phyloP scores from a whole-genome alignment of 2,329 filamentous ascomycete genomes.

The Trichophyton schoenleinii region DNA sequence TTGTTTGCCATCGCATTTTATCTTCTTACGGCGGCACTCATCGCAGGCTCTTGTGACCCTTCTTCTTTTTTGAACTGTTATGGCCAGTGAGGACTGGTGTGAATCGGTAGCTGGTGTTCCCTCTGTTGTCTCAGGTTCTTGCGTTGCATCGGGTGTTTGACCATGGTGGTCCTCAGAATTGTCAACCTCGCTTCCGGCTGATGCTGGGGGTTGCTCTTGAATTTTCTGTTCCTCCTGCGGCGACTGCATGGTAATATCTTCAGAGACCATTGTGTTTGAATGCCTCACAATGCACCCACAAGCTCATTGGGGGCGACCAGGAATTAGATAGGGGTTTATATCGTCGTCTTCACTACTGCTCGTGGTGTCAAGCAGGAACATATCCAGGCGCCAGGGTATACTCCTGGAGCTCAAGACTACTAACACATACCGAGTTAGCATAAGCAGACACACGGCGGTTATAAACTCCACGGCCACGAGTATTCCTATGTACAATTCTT shows the following conservation, averaged over 20 bases:
- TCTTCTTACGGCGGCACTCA: constrained; percentile 73
- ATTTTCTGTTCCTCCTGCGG: not conserved
- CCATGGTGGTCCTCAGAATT: not conserved
- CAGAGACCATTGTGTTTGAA: constrained; percentile 8
- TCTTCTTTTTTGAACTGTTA: constrained; percentile 60
- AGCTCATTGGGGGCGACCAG: constrained; percentile 10
- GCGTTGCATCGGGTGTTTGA: not conserved
- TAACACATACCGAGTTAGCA: not conserved
- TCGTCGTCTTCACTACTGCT: constrained; percentile 13
- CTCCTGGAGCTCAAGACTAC: not conserved
- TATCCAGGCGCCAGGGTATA: constrained; percentile 8
- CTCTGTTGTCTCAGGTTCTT: constrained; percentile 4
- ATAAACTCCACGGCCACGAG: not conserved
- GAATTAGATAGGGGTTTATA: not conserved
- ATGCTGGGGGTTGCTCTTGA: not conserved
- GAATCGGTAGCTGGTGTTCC: constrained; percentile 16
- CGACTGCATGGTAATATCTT: constrained; percentile 6
- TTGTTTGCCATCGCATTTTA: constrained; percentile 77
- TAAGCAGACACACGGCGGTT: not conserved
- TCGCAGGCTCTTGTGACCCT: constrained; percentile 72
- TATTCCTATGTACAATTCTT: not conserved
- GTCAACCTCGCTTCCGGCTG: not conserved
- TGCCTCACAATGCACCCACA: not conserved
- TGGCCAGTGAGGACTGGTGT: constrained; percentile 20
- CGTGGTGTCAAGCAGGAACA: constrained; percentile 11